Conservation (phyloP, 139 green algal genomes). For the Edaphochlamys debaryana region DNA sequence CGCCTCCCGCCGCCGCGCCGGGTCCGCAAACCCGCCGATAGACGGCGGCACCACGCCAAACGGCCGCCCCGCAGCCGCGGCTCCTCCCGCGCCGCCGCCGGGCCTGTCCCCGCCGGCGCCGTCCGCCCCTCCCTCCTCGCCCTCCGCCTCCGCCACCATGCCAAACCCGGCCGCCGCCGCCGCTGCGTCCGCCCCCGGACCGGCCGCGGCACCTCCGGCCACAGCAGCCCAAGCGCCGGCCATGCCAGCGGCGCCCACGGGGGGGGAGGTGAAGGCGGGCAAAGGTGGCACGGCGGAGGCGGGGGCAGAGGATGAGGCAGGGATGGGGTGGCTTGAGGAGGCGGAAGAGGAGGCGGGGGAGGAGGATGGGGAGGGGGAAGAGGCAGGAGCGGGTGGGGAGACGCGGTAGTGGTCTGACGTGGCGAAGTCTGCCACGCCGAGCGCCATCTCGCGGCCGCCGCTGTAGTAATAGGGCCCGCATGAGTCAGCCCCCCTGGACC, state of each 20-base stretch:
- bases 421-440: background rate
- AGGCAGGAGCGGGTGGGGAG: too few relatives aligned
- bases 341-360: background rate
- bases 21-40: background rate
- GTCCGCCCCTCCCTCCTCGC: too few relatives aligned
- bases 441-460: background rate
- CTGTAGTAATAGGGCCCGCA: too few relatives aligned
- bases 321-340: background rate
- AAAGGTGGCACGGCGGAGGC: too few relatives aligned
- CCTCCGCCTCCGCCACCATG: too few relatives aligned
- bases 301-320: background rate
- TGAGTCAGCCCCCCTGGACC: too few relatives aligned
- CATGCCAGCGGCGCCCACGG: background rate
- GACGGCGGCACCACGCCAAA: constrained; percentile 2
- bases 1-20: constrained; percentile 15
- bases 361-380: background rate
- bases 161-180: background rate
- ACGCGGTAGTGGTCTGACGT: background rate
- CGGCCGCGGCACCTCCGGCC: too few relatives aligned
- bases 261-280: background rate
- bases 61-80: background rate
- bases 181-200: too few relatives aligned
- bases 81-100: background rate
- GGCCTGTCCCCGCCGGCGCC: too few relatives aligned
- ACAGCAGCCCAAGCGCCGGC: too few relatives aligned